A percentile compares a stretch with the other conserved stretches of the same genome.
phyloP scores from a whole-genome alignment of 495 filamentous ascomycete genomes.

The Melanomma pulvis-pyrius region DNA sequence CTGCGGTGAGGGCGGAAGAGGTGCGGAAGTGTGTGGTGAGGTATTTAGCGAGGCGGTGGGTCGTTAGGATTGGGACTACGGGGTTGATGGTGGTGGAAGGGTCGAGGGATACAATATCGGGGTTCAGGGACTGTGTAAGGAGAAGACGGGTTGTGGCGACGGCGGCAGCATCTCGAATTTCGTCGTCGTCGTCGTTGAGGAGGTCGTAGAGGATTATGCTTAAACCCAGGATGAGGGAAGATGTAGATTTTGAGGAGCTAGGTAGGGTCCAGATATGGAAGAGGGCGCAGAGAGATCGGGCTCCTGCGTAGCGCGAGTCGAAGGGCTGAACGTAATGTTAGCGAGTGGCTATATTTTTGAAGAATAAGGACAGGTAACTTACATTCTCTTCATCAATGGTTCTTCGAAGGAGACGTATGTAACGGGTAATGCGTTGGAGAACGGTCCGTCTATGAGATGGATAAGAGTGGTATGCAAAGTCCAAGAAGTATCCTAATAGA shows the following conservation, averaged over 20 bases:
- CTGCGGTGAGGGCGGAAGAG: conserved; percentile 46
- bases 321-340: conserved; percentile 28
- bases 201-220: conserved; percentile 59
- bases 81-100: conserved; percentile 1
- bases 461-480: conserved; percentile 1
- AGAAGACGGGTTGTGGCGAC: conserved; percentile 48
- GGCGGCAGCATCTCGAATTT: conserved; percentile 71
- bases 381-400: conserved; percentile 26
- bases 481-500: conserved; percentile 29
- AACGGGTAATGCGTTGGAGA: neutral
- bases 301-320: conserved; percentile 30
- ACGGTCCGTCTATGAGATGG: neutral
- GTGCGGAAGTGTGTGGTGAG: conserved; percentile 47
- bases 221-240: conserved; percentile 22
- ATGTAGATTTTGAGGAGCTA: neutral
- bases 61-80: conserved; percentile 53
- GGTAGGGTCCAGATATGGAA: conserved; percentile 18
- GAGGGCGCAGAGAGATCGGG: conserved; percentile 21
- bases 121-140: neutral
- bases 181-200: conserved; percentile 89
- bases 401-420: conserved; percentile 17
- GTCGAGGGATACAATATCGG: neutral
- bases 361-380: neutral
- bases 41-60: conserved; percentile 51
- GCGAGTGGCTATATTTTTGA: too few relatives aligned